Percentiles rank a stretch among this genome's conserved stretches.
These are phyloP conservation scores for Tetrastigma voinierianum DNA, from an alignment of 164 flowering plant species.

Conservation along the genomic window DNA sequence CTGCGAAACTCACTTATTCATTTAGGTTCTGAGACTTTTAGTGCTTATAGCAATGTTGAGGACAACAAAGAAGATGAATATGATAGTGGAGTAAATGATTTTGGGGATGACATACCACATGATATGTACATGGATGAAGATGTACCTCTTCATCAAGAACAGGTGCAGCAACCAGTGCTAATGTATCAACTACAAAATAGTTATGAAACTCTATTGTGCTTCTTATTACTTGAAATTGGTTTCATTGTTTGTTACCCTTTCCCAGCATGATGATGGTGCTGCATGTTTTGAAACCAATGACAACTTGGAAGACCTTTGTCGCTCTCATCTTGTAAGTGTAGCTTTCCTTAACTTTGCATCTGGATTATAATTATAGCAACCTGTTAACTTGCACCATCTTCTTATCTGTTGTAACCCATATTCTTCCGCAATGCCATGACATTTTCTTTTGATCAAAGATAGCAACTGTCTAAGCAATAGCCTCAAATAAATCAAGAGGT, in stretches of 20 bases:
- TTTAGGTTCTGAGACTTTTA: conserved; percentile 29
- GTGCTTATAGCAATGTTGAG: conserved; percentile 24
- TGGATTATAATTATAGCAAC: neutral
- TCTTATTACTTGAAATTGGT: neutral
- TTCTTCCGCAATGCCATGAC: too few species aligned
- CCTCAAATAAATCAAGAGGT: too few species aligned
- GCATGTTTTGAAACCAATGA: conserved; percentile 28
- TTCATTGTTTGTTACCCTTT: conserved; percentile 17
- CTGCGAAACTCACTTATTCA: conserved; percentile 63
- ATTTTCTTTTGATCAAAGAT: too few species aligned
- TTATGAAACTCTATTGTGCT: neutral
- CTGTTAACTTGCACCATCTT: neutral
- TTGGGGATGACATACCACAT: conserved; percentile 51
- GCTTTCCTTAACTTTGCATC: neutral
- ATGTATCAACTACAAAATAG: neutral
- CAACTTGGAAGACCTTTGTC: conserved; percentile 88
- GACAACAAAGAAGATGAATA: conserved; percentile 38
- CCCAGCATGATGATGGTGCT: conserved; percentile 38
- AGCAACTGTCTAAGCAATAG: too few species aligned
- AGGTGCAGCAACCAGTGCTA: conserved; percentile 30
- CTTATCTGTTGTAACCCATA: neutral
- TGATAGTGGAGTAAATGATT: conserved; percentile 46
- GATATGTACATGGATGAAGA: conserved; percentile 48
- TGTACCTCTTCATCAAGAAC: conserved; percentile 28
- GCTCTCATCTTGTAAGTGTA: conserved; percentile 73